phyloP scores from a whole-genome alignment of 2,329 filamentous ascomycete genomes.

The Penicillium sp. region DNA sequence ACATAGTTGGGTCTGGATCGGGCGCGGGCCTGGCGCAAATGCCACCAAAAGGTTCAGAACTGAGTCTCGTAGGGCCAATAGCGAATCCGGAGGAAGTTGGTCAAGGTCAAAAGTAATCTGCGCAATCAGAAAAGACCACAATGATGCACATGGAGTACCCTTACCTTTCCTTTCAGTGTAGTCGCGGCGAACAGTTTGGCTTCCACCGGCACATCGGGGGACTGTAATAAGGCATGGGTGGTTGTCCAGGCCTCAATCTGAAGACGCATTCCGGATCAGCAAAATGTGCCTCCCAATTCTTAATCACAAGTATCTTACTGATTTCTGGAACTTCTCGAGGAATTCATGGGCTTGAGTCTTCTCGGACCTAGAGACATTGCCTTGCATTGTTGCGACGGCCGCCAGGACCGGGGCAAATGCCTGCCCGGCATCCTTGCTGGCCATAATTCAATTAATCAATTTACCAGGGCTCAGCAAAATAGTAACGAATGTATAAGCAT shows the following conservation, averaged over 20 bases:
- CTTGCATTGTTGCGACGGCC: slow-evolving; percentile 85
- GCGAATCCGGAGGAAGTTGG: slow-evolving; percentile 73
- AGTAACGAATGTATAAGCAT: slow-evolving; percentile 6
- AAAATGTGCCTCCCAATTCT: slow-evolving; percentile 10
- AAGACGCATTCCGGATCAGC: slow-evolving; percentile 12
- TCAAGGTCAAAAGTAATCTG: slow-evolving; percentile 96
- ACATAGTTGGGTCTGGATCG: slow-evolving; percentile 83
- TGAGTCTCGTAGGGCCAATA: slow-evolving; percentile 75
- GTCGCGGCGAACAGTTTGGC: slow-evolving; percentile 94
- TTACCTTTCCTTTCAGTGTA: slow-evolving; percentile 95
- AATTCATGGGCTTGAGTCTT: slow-evolving; percentile 91
- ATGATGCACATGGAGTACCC: slow-evolving; percentile 11
- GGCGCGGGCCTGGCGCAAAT: slow-evolving; percentile 76
- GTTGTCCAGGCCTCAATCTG: slow-evolving; percentile 88
- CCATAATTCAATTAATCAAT: slow-evolving; percentile 52
- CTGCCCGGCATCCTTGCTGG: slow-evolving; percentile 63
- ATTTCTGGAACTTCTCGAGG: slow-evolving; percentile 95
- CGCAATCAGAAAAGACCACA: slow-evolving; percentile 21
- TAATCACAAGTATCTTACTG: slow-evolving; percentile 55
- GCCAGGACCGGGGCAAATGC: slow-evolving; percentile 80
- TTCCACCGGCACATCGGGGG: slow-evolving; percentile 68
- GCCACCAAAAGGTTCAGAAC: slow-evolving; percentile 75
- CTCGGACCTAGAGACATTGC: slow-evolving; percentile 72
- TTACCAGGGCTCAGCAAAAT: slow-evolving; percentile 12
- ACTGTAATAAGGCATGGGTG: slow-evolving; percentile 81